Evolutionary conservation across 192 early-diverging fungal genomes (phyloP).

Genomic region (Coemansia sp.): DNA sequence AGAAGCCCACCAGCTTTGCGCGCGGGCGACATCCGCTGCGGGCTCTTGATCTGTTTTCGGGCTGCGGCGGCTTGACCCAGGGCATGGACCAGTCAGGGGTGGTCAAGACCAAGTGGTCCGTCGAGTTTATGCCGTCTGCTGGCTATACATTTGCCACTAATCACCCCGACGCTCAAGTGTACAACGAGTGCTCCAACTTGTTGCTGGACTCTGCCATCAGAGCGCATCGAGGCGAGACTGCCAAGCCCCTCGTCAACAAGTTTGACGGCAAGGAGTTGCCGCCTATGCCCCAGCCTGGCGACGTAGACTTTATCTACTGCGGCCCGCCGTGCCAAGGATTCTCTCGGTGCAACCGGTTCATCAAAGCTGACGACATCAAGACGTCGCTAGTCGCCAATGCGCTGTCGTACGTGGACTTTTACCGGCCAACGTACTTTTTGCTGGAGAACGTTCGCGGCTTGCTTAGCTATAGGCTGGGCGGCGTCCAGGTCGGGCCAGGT

Average conservation of each 20-base stretch:
- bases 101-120: conserved; percentile 65
- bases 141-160: conserved; percentile 65
- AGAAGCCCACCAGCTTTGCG: conserved; percentile 22
- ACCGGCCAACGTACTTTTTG: conserved; percentile 66
- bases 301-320: conserved; percentile 74
- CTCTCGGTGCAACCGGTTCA: conserved; percentile 62
- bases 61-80: conserved; percentile 69
- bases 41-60: conserved; percentile 71
- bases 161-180: conserved; percentile 62
- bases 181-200: conserved; percentile 66
- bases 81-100: conserved; percentile 63
- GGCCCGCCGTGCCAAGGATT: conserved; percentile 78
- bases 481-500: conserved; percentile 56
- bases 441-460: conserved; percentile 73
- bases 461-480: conserved; percentile 60
- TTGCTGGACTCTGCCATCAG: conserved; percentile 67
- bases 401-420: conserved; percentile 72
- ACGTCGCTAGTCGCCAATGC: conserved; percentile 66
- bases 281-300: conserved; percentile 64
- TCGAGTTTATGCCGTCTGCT: conserved; percentile 65
- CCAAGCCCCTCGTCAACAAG: conserved; percentile 43
- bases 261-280: conserved; percentile 42
- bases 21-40: conserved; percentile 45
- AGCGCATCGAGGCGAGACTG: conserved; percentile 41
- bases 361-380: conserved; percentile 68